These are phyloP conservation scores for Phialophora verrucosa DNA, from an alignment of 2,329 filamentous ascomycete genomes.

Conservation along the genomic window DNA sequence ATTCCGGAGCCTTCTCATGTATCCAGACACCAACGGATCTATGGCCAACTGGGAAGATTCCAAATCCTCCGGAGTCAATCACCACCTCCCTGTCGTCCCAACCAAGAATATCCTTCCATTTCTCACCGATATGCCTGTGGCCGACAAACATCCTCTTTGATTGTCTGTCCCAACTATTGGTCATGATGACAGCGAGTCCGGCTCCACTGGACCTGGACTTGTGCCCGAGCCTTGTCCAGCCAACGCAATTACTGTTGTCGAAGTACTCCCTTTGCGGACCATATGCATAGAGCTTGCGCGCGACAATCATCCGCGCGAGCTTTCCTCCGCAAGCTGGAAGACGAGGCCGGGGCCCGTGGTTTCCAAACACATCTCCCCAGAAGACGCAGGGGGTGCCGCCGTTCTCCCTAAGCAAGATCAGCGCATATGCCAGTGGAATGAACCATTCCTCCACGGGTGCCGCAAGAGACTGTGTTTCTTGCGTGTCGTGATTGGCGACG, in stretches of 20 bases:
- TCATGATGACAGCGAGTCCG: constrained; percentile 66
- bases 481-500: constrained; percentile 59
- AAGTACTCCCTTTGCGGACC: constrained; percentile 70
- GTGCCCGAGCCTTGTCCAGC: constrained; percentile 61
- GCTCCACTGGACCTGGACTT: constrained; percentile 39
- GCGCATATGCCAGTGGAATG: constrained; percentile 72
- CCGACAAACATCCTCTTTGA: constrained; percentile 68
- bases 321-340: constrained; percentile 60
- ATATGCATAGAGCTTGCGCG: constrained; percentile 70
- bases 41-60: constrained; percentile 60
- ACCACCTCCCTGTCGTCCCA: constrained; percentile 61
- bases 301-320: constrained; percentile 66
- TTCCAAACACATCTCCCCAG: constrained; percentile 72
- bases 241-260: constrained; percentile 65
- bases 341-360: constrained; percentile 60
- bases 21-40: constrained; percentile 65
- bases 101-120: constrained; percentile 67
- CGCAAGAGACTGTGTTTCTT: constrained; percentile 34
- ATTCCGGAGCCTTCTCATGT: constrained; percentile 26
- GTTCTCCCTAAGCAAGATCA: constrained; percentile 68
- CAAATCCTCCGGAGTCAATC: constrained; percentile 66
- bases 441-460: constrained; percentile 51
- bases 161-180: constrained; percentile 50
- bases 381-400: constrained; percentile 71
- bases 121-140: constrained; percentile 61